Conservation (phyloP, 305 asterid genomes). For the Fraxinus ornus region DNA sequence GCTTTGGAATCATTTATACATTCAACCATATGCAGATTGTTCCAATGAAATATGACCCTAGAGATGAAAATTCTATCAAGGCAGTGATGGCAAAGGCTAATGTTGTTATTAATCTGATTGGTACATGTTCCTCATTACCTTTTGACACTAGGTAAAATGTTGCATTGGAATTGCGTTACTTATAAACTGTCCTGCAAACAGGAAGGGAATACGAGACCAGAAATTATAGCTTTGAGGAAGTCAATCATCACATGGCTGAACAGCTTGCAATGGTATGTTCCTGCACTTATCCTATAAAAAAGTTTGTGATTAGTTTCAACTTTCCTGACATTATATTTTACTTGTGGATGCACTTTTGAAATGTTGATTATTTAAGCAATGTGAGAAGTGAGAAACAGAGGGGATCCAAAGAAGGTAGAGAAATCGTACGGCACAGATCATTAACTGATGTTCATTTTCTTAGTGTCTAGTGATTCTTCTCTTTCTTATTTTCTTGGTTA, state of each 20-base stretch:
- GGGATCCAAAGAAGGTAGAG: neutral
- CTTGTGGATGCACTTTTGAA: neutral
- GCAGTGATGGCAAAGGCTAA: constrained; percentile 98
- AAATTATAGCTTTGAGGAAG: constrained; percentile 91
- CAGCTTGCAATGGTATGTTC: constrained; percentile 75
- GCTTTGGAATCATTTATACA: constrained; percentile 15
- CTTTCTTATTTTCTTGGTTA: neutral
- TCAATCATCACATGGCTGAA: constrained; percentile 81
- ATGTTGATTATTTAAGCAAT: neutral
- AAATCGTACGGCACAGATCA: neutral
- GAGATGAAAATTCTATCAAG: constrained; percentile 86
- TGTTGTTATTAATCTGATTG: constrained; percentile 92
- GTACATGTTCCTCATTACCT: constrained; percentile 36
- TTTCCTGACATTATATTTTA: neutral
- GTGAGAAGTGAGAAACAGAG: neutral
- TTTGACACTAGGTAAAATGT: neutral
- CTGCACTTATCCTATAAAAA: constrained; percentile 12
- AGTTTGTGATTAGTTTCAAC: neutral
- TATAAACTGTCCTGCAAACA: constrained; percentile 32
- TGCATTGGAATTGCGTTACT: constrained; percentile 16
- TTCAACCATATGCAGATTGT: constrained; percentile 61
- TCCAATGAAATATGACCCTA: constrained; percentile 90
- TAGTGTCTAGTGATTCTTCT: neutral
- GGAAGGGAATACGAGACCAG: constrained; percentile 96
- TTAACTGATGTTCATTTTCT: neutral